These are phyloP conservation scores for Penicillium decumbens DNA, from an alignment of 2,329 filamentous ascomycete species.

Conservation along the genomic window DNA sequence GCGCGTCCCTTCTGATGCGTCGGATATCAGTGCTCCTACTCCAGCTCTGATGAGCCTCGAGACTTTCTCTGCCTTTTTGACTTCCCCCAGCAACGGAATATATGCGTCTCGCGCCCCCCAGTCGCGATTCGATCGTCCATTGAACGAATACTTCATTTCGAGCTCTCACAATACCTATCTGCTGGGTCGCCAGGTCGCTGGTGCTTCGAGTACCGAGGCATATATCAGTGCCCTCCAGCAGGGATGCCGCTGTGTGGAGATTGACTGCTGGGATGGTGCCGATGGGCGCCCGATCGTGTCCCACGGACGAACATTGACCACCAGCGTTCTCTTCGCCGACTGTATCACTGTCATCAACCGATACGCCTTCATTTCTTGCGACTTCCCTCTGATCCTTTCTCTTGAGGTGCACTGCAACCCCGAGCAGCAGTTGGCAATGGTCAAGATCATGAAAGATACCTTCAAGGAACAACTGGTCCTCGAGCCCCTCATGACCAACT, in stretches of 20 bases:
- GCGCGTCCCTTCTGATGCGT: constrained; percentile 41
- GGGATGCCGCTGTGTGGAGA: constrained; percentile 91
- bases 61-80: constrained; percentile 71
- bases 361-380: constrained; percentile 84
- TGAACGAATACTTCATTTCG: constrained; percentile 97
- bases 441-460: constrained; percentile 76
- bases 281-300: constrained; percentile 85
- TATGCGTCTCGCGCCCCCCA: constrained; percentile 58
- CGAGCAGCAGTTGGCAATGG: constrained; percentile 81
- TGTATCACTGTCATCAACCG: constrained; percentile 90
- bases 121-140: constrained; percentile 68
- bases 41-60: constrained; percentile 66
- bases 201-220: constrained; percentile 86
- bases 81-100: constrained; percentile 67
- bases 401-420: constrained; percentile 90
- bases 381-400: constrained; percentile 86
- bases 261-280: constrained; percentile 95
- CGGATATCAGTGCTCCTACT: constrained; percentile 35
- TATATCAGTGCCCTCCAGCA: constrained; percentile 85
- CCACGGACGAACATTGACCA: constrained; percentile 85
- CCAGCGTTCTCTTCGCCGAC: constrained; percentile 81
- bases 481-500: constrained; percentile 65
- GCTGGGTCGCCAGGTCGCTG: constrained; percentile 80
- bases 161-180: constrained; percentile 99
- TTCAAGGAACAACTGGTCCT: constrained; percentile 77